Conservation (phyloP, 345 rosid species). For the Eucalyptus cladocalyx region DNA sequence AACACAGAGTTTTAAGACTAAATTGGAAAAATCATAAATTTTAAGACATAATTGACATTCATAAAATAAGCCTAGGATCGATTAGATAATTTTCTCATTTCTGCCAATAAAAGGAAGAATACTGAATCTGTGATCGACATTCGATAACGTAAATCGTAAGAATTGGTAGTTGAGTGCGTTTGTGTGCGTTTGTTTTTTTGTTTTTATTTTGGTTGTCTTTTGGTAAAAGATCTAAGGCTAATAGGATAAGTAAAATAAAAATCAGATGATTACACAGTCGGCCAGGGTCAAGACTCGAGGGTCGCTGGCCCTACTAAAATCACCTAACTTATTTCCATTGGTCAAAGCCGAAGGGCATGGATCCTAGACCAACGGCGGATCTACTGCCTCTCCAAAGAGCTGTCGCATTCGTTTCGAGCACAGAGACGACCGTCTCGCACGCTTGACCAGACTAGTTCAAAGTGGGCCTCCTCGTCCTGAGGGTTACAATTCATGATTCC, state of each 20-base stretch:
- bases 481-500: neutral
- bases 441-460: neutral
- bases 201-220: neutral
- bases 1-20: fast-evolving
- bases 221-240: neutral
- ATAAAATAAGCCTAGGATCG: neutral
- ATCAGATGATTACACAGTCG: neutral
- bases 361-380: neutral
- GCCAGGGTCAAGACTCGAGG: neutral
- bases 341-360: neutral
- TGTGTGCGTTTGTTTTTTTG: too few species aligned
- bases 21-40: neutral
- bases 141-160: neutral
- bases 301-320: neutral
- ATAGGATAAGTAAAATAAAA: neutral
- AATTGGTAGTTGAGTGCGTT: neutral
- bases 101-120: neutral
- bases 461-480: neutral
- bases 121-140: neutral
- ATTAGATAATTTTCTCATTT: neutral
- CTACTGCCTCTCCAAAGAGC: neutral
- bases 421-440: neutral
- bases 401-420: neutral
- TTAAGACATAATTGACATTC: neutral
- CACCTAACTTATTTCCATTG: neutral